Evolutionary conservation across 23 red algal genomes (phyloP), one percentile per base, ranked within the genome.

Genomic region (Chondrus crispus): DNA sequence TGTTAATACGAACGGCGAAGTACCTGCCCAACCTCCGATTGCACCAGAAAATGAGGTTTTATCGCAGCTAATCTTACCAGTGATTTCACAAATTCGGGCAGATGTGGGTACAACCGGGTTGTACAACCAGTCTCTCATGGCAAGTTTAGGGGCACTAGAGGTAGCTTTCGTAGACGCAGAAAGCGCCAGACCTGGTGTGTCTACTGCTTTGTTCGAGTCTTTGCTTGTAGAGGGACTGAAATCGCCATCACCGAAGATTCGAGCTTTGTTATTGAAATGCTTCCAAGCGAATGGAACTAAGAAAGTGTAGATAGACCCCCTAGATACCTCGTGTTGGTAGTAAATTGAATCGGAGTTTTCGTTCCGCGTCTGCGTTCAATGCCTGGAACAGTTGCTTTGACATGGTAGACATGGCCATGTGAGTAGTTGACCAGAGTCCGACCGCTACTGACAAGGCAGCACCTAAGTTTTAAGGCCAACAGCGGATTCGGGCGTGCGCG

Each of bases 91-190:
- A 37, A 70, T 94, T 3, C 82, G 92, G 37, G 82, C 92, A 29
- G 92, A 87, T 39, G 92, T 79, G 33, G 92, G 57, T 11, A 71
- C 92, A 20, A 47, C 63, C 46, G 89, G 89, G 16, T 80, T 50
- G 33, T 72, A 46, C 26, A 82, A 87, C 33, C 62, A 47, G 40
- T 37, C 70, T 3, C 54, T 94, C 0, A 94, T 85, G 52, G 43
- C 62, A 82, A 81, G 74, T 26, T 62, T 94, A 33, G 81, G 82
- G 35, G 71, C 82, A 12, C 62, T 94, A n/a, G 92, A 94, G 51
- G 92, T 94, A 20, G 92, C 74, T 22, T 82, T 94, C 55, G 68
- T 86, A 30, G 92, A 94, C 43, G 72, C 69, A 5, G 92, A 94
- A 57, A 87, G 70, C 47, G 44, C 92, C 14, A 41, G 62, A 18